phyloP scores from a whole-genome alignment of 148 eudicot genomes.

The Rheum nobile region DNA sequence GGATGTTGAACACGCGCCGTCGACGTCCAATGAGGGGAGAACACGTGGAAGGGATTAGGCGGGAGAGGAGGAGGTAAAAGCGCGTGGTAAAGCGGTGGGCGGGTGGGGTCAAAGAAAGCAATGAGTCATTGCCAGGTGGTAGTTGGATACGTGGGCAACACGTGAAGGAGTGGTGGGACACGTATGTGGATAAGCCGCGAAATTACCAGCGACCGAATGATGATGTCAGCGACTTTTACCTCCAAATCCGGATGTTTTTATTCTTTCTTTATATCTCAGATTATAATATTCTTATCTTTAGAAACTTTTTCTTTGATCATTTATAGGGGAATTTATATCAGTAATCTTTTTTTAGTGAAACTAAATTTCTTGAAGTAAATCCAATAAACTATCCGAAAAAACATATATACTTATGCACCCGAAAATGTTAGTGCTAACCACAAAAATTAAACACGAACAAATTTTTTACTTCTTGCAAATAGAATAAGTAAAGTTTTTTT shows the following conservation, averaged over 20 bases:
- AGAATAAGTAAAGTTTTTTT: no score
- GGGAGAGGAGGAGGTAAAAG: neutral
- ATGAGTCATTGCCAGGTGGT: slow-evolving; percentile 2
- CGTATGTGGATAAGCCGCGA: slow-evolving; percentile 10
- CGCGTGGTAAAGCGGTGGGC: neutral
- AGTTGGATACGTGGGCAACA: slow-evolving; percentile 7
- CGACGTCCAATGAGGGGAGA: neutral
- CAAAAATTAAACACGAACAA: no score
- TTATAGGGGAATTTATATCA: no score
- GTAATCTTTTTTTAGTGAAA: no score
- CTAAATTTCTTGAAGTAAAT: no score
- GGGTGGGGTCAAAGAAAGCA: neutral
- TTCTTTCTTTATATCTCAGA: neutral
- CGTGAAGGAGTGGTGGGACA: slow-evolving; percentile 7
- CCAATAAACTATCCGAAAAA: no score
- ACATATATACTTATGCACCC: no score
- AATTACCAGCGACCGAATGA: neutral
- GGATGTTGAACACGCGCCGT: neutral
- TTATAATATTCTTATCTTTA: no score
- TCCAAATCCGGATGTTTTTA: no score
- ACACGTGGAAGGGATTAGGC: neutral
- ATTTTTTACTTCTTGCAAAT: no score
- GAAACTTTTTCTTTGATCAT: no score
- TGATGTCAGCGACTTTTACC: slow-evolving; percentile 1
- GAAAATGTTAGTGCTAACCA: no score